Percentiles rank a stretch among this genome's conserved stretches.
Conservation (phyloP, 2,329 filamentous ascomycete species). For the Aquanectria penicillioides region DNA sequence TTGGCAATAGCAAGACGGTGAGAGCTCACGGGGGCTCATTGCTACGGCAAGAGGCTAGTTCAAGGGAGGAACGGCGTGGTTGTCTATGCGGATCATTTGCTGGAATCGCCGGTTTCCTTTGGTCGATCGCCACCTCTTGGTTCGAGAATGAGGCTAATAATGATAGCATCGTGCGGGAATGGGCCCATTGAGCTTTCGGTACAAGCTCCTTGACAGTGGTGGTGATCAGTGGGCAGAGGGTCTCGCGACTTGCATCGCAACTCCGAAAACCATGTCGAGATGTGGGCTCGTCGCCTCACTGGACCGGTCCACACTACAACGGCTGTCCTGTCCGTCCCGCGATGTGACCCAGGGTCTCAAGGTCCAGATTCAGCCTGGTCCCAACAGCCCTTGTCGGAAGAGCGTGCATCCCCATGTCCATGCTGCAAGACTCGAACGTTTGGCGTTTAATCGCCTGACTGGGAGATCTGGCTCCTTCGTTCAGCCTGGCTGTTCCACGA, state of each 20-base stretch:
- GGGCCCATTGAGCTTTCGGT: not conserved
- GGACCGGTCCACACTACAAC: not conserved
- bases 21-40: too few species aligned
- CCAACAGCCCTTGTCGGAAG: constrained; percentile 1
- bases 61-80: too few species aligned
- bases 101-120: not conserved
- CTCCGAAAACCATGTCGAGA: not conserved
- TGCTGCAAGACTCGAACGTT: constrained; percentile 8
- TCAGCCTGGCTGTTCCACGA: too few species aligned
- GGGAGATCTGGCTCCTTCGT: not conserved
- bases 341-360: not conserved
- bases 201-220: not conserved
- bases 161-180: constrained; percentile 15
- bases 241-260: too few species aligned
- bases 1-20: not conserved
- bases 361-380: constrained; percentile 1
- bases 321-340: too few species aligned
- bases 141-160: constrained; percentile 13
- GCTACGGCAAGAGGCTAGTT: too few species aligned
- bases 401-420: constrained; percentile 6
- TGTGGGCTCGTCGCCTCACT: not conserved
- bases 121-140: not conserved
- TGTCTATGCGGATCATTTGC: too few species aligned
- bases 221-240: constrained; percentile 7
- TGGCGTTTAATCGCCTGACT: constrained; percentile 8